Evolutionary conservation across 352 stramenopile species (phyloP).

Genomic region (Thalassiosira oceanica): DNA sequence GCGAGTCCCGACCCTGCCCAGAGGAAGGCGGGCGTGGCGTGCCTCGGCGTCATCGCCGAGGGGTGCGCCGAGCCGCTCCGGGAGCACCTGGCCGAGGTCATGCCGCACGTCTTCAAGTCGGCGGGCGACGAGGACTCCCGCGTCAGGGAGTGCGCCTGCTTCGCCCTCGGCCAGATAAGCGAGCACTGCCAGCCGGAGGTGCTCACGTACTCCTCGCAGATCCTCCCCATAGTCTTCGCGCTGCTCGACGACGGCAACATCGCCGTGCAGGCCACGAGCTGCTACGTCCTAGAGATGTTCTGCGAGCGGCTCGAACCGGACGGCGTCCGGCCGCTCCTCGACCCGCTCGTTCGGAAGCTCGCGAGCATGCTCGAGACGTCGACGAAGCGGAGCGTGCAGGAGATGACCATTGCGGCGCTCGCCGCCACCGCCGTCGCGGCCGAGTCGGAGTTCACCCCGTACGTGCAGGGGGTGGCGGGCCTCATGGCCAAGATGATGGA

Average conservation of each 20-base stretch:
- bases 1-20: conserved; percentile 85
- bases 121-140: conserved; percentile 89
- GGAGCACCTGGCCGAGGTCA: conserved; percentile 90
- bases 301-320: conserved; percentile 95
- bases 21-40: conserved; percentile 94
- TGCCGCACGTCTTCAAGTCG: conserved; percentile 89
- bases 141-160: conserved; percentile 95
- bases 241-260: conserved; percentile 92
- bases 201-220: conserved; percentile 90
- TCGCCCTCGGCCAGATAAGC: conserved; percentile 96
- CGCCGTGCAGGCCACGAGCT: conserved; percentile 92
- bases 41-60: conserved; percentile 95
- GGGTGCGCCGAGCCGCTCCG: conserved; percentile 93
- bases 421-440: conserved; percentile 94
- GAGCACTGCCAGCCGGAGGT: conserved; percentile 98
- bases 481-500: conserved; percentile 86
- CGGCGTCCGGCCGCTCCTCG: conserved; percentile 91
- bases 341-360: conserved; percentile 94
- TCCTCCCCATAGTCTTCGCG: conserved; percentile 93
- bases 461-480: conserved; percentile 86
- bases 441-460: conserved; percentile 95
- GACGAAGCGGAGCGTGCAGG: conserved; percentile 89
- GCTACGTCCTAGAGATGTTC: conserved; percentile 99
- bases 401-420: conserved; percentile 95
- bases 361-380: conserved; percentile 89